Conservation (phyloP, 257 asterid genomes). For the Osmanthus fragrans region DNA sequence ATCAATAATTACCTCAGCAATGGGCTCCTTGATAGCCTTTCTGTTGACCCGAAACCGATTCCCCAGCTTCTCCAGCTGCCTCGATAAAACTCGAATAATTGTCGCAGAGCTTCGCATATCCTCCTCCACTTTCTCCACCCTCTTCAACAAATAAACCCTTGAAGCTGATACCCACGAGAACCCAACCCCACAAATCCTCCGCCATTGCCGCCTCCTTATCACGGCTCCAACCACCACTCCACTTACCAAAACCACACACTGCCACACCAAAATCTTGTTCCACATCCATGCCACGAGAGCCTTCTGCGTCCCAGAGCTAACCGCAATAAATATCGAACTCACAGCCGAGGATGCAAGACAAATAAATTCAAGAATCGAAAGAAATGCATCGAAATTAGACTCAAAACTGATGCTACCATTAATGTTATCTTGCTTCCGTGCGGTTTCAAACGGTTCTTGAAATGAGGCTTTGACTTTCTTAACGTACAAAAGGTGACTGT, state of each 20-base stretch:
- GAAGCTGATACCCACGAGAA: conserved; percentile 36
- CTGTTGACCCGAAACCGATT: conserved; percentile 67
- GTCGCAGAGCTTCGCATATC: conserved; percentile 61
- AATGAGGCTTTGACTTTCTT: conserved; percentile 33
- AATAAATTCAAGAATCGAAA: conserved; percentile 62
- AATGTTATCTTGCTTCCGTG: conserved; percentile 20
- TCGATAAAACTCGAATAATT: conserved; percentile 58
- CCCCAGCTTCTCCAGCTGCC: conserved; percentile 90
- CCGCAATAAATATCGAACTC: conserved; percentile 44
- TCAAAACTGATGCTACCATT: conserved; percentile 3
- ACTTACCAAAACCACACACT: conserved; percentile 61
- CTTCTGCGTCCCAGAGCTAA: conserved; percentile 41
- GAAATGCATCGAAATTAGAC: conserved; percentile 54
- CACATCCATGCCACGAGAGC: conserved; percentile 43
- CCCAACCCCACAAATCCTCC: conserved; percentile 55
- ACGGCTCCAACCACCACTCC: conserved; percentile 62
- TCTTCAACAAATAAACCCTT: conserved; percentile 56
- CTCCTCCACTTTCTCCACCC: conserved; percentile 84
- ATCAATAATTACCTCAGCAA: conserved; percentile 53
- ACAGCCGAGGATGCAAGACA: conserved; percentile 63
- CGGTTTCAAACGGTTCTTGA: conserved; percentile 18
- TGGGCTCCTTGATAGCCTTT: conserved; percentile 74
- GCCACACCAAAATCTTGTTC: conserved; percentile 57
- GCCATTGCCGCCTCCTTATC: conserved; percentile 87
- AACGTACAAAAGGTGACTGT: conserved; percentile 19